A percentile compares a stretch with the other conserved stretches of the same genome.
These are phyloP conservation scores for Solanum lycopersicoides DNA, from an alignment of 257 asterid species.

Conservation along the genomic window DNA sequence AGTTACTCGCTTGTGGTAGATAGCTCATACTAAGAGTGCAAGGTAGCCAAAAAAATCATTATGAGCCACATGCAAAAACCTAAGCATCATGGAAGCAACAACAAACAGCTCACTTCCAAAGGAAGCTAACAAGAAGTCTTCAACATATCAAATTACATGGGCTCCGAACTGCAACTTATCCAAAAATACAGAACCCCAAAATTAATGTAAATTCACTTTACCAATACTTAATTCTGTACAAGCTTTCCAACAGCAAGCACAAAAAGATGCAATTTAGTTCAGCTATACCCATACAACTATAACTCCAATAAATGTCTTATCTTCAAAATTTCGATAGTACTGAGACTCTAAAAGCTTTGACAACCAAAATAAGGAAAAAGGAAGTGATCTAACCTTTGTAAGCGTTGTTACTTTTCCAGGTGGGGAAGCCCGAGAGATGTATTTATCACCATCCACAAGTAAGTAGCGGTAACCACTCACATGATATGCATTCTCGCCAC, in stretches of 20 bases:
- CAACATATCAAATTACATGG: not conserved
- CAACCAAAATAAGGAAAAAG: not conserved
- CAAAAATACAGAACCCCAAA: not conserved
- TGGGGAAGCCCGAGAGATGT: constrained; percentile 83
- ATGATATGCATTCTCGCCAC: constrained; percentile 97
- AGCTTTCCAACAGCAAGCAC: not conserved
- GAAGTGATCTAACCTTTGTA: constrained; percentile 51
- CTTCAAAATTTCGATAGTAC: not conserved
- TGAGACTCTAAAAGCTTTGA: not conserved
- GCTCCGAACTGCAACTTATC: not conserved
- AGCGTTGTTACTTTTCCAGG: constrained; percentile 95
- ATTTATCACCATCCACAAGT: constrained; percentile 76
- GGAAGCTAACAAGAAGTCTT: not conserved
- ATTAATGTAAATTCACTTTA: not conserved
- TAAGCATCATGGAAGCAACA: not conserved
- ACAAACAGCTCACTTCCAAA: not conserved
- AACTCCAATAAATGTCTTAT: not conserved
- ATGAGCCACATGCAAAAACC: not conserved
- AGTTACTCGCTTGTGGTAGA: not conserved
- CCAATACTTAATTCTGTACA: not conserved
- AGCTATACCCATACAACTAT: not conserved
- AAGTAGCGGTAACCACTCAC: constrained; percentile 92
- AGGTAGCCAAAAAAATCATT: not conserved
- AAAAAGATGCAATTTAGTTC: not conserved
- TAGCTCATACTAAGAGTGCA: not conserved